Percentiles rank a stretch among this genome's conserved stretches.
Evolutionary conservation across 2,329 filamentous ascomycete species (phyloP).

Genomic region (Paraphaeosphaeria minitans): DNA sequence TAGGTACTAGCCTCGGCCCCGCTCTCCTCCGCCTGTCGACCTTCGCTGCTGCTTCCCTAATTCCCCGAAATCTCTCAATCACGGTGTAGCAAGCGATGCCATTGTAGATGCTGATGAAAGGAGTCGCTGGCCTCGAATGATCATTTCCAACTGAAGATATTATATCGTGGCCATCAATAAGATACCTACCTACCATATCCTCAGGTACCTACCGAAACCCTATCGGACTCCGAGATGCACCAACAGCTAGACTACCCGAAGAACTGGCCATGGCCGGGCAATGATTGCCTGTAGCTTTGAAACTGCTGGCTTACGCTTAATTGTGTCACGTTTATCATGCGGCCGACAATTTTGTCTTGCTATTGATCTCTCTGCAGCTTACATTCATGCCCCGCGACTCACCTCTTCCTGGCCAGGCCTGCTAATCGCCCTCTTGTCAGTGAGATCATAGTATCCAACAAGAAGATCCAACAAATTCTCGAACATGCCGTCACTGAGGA

Average conservation of each 20-base stretch:
- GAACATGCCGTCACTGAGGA: conserved; percentile 10
- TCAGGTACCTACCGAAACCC: neutral
- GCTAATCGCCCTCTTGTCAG: neutral
- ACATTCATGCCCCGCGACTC: neutral
- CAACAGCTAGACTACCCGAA: conserved; percentile 4
- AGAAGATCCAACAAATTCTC: neutral
- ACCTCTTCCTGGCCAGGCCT: neutral
- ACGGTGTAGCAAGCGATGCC: neutral
- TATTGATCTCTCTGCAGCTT: neutral
- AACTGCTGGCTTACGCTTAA: neutral
- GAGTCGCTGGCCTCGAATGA: neutral
- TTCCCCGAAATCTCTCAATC: neutral
- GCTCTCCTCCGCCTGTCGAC: neutral
- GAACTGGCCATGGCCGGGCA: neutral
- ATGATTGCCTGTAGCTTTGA: neutral
- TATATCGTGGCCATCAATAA: neutral
- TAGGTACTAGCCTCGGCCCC: conserved; percentile 6
- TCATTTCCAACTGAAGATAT: neutral
- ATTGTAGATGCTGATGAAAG: neutral
- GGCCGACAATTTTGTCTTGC: neutral
- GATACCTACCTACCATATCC: too few relatives aligned
- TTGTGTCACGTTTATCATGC: neutral
- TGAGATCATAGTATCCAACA: neutral
- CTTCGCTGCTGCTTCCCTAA: neutral
- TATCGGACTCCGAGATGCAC: conserved; percentile 9